A percentile compares a stretch with the other conserved stretches of the same genome.
phyloP scores from a whole-genome alignment of 2,329 filamentous ascomycete genomes.

The Trichoderma semiorbis region DNA sequence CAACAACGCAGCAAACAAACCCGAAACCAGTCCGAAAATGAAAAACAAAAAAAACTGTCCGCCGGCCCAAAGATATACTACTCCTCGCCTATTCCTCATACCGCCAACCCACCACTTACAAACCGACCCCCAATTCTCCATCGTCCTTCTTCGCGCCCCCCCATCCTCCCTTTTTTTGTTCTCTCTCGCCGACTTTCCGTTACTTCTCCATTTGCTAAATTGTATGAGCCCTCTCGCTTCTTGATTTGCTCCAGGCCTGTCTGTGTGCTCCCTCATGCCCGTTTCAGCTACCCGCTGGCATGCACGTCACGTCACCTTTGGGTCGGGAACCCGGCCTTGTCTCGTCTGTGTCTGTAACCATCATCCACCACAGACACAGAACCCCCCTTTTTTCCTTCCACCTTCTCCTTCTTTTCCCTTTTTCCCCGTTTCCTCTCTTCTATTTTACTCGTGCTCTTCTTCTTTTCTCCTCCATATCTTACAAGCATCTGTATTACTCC shows the following conservation, averaged over 20 bases:
- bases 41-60: neutral
- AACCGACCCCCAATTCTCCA: neutral
- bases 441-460: neutral
- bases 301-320: conserved; percentile 15
- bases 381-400: neutral
- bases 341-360: neutral
- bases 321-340: neutral
- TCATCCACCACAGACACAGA: neutral
- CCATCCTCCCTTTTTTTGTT: neutral
- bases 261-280: neutral
- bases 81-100: too few relatives aligned
- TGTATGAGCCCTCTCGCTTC: neutral
- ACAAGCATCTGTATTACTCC: neutral
- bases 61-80: neutral
- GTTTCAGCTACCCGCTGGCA: conserved; percentile 14
- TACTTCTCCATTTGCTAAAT: neutral
- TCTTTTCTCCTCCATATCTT: neutral
- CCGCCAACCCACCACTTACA: neutral
- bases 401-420: neutral
- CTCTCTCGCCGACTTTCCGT: neutral
- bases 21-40: neutral
- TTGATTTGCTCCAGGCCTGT: neutral
- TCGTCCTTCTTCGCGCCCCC: neutral
- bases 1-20: conserved; percentile 3
- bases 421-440: neutral